Percentiles rank a stretch among this genome's conserved stretches.
Conservation (phyloP, 306 rosid species). For the Sophora flavescens region DNA sequence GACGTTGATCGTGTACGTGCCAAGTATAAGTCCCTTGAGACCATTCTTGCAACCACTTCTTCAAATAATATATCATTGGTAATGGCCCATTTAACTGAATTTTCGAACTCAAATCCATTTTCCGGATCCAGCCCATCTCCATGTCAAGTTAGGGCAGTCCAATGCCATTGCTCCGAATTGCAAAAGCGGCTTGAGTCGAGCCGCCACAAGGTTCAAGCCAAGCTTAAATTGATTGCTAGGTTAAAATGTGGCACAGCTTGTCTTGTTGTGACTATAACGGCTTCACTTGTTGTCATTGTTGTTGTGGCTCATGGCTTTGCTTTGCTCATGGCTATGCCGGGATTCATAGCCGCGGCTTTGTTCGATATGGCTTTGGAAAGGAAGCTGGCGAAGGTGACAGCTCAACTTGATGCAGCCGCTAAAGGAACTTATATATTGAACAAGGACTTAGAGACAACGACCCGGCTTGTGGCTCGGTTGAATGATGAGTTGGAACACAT, state of each 20-base stretch:
- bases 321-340: conserved; percentile 59
- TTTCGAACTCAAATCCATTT: conserved; percentile 54
- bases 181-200: conserved; percentile 60
- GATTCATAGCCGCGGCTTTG: conserved; percentile 42
- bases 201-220: conserved; percentile 56
- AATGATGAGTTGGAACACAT: conserved; percentile 73
- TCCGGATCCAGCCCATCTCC: neutral
- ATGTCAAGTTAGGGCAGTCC: conserved; percentile 23
- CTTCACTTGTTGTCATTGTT: conserved; percentile 57
- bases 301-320: conserved; percentile 65
- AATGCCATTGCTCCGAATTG: conserved; percentile 48
- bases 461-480: conserved; percentile 66
- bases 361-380: conserved; percentile 45
- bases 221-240: conserved; percentile 39
- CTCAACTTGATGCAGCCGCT: conserved; percentile 70
- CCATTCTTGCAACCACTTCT: conserved; percentile 27
- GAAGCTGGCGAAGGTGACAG: conserved; percentile 37
- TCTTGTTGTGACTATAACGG: conserved; percentile 46
- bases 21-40: conserved; percentile 46
- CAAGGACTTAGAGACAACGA: conserved; percentile 71
- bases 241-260: conserved; percentile 54
- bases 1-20: conserved; percentile 60
- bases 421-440: conserved; percentile 77
- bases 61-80: neutral
- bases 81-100: conserved; percentile 36